Percentiles rank a stretch among this genome's conserved stretches.
phyloP scores from a whole-genome alignment of 192 early-diverging fungal genomes.

The Chytriomyces hyalinus region DNA sequence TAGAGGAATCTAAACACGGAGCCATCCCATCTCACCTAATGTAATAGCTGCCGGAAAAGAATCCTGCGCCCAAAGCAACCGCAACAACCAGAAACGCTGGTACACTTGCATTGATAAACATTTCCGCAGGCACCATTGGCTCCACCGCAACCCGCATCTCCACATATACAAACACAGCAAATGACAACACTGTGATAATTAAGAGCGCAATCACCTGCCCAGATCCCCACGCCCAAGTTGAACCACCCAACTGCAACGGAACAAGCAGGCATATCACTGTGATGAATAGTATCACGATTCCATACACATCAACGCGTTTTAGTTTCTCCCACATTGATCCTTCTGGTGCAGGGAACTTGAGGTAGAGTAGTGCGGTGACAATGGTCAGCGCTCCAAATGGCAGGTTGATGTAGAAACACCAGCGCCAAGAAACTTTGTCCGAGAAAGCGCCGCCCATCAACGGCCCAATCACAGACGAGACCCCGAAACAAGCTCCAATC shows the following conservation, averaged over 20 bases:
- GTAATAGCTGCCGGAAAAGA: constrained; percentile 71
- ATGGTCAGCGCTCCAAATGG: constrained; percentile 78
- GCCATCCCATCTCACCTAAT: constrained; percentile 58
- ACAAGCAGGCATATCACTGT: constrained; percentile 65
- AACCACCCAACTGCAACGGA: constrained; percentile 75
- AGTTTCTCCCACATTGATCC: constrained; percentile 66
- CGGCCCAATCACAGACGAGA: constrained; percentile 71
- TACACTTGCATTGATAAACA: constrained; percentile 63
- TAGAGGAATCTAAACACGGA: constrained; percentile 50
- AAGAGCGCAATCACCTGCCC: constrained; percentile 66
- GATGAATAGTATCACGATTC: constrained; percentile 58
- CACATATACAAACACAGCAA: constrained; percentile 55
- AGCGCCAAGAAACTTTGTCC: constrained; percentile 51
- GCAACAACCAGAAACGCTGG: constrained; percentile 36
- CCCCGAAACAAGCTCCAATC: constrained; percentile 74
- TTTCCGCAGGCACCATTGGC: constrained; percentile 72
- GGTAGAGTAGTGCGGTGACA: constrained; percentile 58
- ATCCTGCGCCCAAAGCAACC: constrained; percentile 48
- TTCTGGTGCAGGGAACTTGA: constrained; percentile 62
- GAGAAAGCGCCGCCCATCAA: constrained; percentile 55
- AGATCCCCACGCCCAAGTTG: constrained; percentile 66
- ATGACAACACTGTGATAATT: constrained; percentile 56
- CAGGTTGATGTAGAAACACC: constrained; percentile 84
- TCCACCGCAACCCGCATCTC: constrained; percentile 67
- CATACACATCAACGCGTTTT: constrained; percentile 76